phyloP scores from a whole-genome alignment of 495 filamentous ascomycete species.

The Niebla homalea region DNA sequence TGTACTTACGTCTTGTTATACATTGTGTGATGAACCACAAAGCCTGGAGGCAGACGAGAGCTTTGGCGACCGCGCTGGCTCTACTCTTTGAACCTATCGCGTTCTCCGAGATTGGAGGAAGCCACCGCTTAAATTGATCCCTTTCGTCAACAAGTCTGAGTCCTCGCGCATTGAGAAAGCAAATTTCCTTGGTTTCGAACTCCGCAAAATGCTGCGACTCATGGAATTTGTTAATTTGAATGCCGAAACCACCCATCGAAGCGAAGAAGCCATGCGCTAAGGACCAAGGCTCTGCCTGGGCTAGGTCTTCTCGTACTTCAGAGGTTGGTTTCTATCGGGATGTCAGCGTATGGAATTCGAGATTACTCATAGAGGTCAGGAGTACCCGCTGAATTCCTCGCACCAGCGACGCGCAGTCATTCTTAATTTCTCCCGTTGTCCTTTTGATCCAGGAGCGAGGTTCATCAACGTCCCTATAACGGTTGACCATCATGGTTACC shows the following conservation, averaged over 20 bases:
- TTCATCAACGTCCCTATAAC: neutral
- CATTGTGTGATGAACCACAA: constrained; percentile 6
- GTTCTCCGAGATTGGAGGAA: neutral
- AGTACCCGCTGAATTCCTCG: no score
- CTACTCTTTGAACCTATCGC: constrained; percentile 7
- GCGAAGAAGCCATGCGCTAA: constrained; percentile 6
- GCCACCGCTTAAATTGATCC: no score
- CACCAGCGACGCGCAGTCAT: neutral
- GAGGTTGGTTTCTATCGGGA: neutral
- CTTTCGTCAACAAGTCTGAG: neutral
- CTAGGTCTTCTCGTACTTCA: neutral
- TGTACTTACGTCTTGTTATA: neutral
- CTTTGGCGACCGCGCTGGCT: constrained; percentile 5
- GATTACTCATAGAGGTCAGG: no score
- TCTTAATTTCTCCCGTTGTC: neutral
- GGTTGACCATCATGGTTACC: neutral
- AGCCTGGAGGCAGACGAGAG: constrained; percentile 4
- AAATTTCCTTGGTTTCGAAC: neutral
- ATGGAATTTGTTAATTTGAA: constrained; percentile 19
- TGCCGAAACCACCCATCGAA: constrained; percentile 5
- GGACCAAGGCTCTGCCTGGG: neutral
- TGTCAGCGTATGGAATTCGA: no score
- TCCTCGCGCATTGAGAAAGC: constrained; percentile 9
- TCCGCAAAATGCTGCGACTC: neutral
- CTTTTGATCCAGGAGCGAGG: neutral